These are phyloP conservation scores for Lentinula sp. DNA, from an alignment of 768 basidiomycete genomes.

Conservation along the genomic window DNA sequence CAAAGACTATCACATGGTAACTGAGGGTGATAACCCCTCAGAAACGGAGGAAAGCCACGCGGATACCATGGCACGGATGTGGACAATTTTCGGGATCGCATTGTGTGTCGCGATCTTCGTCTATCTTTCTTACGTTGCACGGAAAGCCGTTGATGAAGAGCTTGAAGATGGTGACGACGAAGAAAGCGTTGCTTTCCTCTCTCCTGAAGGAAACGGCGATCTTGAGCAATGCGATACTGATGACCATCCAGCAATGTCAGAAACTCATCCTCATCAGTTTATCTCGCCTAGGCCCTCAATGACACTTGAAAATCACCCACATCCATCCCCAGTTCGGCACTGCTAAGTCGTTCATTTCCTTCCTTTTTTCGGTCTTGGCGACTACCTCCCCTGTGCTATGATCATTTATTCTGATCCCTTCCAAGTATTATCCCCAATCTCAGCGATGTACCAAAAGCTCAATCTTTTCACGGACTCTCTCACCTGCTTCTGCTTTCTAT, in stretches of 20 bases:
- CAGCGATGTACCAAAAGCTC: neutral
- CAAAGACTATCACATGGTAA: slow-evolving; percentile 48
- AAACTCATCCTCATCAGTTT: slow-evolving; percentile 30
- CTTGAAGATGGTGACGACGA: slow-evolving; percentile 43
- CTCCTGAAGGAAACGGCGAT: slow-evolving; percentile 19
- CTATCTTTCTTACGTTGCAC: slow-evolving; percentile 78
- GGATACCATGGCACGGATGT: slow-evolving; percentile 47
- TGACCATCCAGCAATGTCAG: slow-evolving; percentile 35
- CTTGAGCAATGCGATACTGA: slow-evolving; percentile 11
- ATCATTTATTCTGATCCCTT: neutral
- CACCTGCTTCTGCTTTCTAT: neutral
- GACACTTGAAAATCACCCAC: slow-evolving; percentile 7
- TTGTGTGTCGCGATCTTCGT: slow-evolving; percentile 72
- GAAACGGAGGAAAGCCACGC: slow-evolving; percentile 21
- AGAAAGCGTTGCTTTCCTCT: slow-evolving; percentile 49
- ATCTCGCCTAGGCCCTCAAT: slow-evolving; percentile 19
- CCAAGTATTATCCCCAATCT: neutral
- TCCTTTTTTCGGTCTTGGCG: neutral
- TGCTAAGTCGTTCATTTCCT: neutral
- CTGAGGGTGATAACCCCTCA: slow-evolving; percentile 15
- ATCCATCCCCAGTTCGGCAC: neutral
- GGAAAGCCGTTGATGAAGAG: slow-evolving; percentile 51
- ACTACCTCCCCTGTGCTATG: neutral
- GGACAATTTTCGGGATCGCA: slow-evolving; percentile 61
- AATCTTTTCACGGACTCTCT: neutral